Conservation (phyloP, 192 early-diverging fungal species). For the Backusella sp. region DNA sequence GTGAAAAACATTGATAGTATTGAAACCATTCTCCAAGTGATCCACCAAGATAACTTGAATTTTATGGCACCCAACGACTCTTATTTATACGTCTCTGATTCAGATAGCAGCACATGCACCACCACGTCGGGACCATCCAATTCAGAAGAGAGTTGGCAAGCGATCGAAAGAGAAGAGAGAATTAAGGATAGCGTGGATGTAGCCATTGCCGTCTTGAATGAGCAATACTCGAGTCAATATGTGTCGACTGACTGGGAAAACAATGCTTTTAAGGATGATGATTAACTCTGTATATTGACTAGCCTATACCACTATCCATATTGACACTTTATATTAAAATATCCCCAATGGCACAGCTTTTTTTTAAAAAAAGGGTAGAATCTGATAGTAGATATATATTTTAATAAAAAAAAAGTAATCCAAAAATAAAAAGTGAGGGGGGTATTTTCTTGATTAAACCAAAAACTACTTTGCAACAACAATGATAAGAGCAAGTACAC, state of each 20-base stretch:
- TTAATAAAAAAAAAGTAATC: background rate
- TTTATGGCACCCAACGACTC: background rate
- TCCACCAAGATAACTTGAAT: background rate
- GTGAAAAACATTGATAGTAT: background rate
- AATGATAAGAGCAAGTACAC: constrained; percentile 60
- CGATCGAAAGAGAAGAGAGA: background rate
- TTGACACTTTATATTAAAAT: no score
- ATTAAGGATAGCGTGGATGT: constrained; percentile 3
- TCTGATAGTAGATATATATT: no score
- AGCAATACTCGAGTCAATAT: constrained; percentile 7
- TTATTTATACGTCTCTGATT: background rate
- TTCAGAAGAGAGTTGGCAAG: background rate
- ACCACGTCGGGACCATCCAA: background rate
- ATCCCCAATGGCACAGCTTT: no score
- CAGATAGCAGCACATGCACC: background rate
- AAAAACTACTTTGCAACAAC: constrained; percentile 35
- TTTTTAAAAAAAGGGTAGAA: no score
- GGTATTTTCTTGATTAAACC: background rate
- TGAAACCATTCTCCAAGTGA: constrained; percentile 8
- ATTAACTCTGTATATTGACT: background rate
- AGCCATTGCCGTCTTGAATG: constrained; percentile 5
- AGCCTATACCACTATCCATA: no score
- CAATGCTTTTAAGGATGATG: background rate
- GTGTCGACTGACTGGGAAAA: constrained; percentile 1
- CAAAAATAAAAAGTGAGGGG: background rate